Conservation (phyloP, 176 grass and related monocot species). For the Tuctoria greenei region DNA sequence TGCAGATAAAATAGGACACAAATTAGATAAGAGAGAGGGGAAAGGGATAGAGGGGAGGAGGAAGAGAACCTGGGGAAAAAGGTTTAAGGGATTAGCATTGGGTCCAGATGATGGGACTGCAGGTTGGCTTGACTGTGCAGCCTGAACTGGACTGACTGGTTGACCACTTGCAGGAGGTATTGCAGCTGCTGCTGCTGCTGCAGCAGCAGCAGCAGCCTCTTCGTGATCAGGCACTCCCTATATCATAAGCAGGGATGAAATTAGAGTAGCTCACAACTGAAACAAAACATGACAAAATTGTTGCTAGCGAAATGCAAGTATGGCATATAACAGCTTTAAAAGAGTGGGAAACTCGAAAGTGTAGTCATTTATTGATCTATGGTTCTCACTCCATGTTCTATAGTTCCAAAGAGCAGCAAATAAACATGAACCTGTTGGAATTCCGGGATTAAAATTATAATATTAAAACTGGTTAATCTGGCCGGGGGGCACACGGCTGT, state of each 20-base stretch:
- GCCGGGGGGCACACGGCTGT: too few species aligned
- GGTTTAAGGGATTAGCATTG: conserved; percentile 82
- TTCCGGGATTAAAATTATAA: too few species aligned
- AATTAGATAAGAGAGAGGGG: neutral
- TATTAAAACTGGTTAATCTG: too few species aligned
- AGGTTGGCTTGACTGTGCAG: conserved; percentile 55
- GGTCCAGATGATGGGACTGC: conserved; percentile 58
- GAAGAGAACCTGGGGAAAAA: conserved; percentile 70
- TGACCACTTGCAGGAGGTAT: conserved; percentile 46
- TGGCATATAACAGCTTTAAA: neutral
- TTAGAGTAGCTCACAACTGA: conserved; percentile 20
- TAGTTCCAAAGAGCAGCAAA: neutral
- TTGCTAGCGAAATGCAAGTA: neutral
- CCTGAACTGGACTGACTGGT: conserved; percentile 38
- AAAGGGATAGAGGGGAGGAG: neutral
- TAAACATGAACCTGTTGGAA: neutral
- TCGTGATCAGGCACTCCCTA: conserved; percentile 75
- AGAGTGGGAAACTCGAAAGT: neutral
- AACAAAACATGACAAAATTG: neutral
- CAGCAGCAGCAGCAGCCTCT: conserved; percentile 28
- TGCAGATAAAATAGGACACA: conserved; percentile 15
- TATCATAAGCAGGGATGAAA: conserved; percentile 18
- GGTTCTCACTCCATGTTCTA: neutral
- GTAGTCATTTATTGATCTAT: neutral
- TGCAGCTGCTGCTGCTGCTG: neutral